phyloP scores from a whole-genome alignment of 2,329 filamentous ascomycete genomes.

The Alternaria ethzedia region DNA sequence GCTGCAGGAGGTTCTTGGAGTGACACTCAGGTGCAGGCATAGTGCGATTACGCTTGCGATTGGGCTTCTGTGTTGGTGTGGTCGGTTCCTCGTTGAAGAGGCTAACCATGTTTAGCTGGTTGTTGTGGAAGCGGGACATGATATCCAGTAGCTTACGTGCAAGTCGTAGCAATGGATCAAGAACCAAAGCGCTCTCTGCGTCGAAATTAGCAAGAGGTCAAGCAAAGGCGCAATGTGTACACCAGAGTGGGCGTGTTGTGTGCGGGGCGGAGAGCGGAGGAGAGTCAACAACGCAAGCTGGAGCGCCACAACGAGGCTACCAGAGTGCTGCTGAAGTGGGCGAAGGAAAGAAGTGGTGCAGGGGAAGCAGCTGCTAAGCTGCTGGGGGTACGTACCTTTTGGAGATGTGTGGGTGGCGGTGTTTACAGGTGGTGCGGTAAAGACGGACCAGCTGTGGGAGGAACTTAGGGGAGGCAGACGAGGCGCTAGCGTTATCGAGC shows the following conservation, averaged over 20 bases:
- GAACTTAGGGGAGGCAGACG: not conserved
- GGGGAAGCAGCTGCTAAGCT: not conserved
- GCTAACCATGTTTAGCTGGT: constrained; percentile 17
- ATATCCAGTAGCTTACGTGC: not conserved
- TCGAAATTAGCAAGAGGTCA: not conserved
- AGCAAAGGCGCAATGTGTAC: not conserved
- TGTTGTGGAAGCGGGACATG: constrained; percentile 20
- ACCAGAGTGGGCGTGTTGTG: not conserved
- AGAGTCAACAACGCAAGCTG: not conserved
- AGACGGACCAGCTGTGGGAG: not conserved
- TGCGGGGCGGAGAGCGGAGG: not conserved
- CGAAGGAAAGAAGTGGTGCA: not conserved
- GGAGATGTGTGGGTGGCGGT: not conserved
- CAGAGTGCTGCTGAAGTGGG: not conserved
- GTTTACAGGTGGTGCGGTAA: not conserved
- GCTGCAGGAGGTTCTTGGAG: not conserved
- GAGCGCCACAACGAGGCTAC: not conserved
- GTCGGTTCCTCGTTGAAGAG: constrained; percentile 2
- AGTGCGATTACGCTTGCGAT: not conserved
- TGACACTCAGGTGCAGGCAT: not conserved
- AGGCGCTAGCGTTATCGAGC: constrained; percentile 7
- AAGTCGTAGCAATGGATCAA: not conserved
- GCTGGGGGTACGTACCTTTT: constrained; percentile 5
- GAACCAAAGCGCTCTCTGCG: not conserved
- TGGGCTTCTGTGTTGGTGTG: not conserved